Percentiles rank a stretch among this genome's conserved stretches.
phyloP scores from a whole-genome alignment of 2,329 filamentous ascomycete species.

The Geosmithia putterillii region DNA sequence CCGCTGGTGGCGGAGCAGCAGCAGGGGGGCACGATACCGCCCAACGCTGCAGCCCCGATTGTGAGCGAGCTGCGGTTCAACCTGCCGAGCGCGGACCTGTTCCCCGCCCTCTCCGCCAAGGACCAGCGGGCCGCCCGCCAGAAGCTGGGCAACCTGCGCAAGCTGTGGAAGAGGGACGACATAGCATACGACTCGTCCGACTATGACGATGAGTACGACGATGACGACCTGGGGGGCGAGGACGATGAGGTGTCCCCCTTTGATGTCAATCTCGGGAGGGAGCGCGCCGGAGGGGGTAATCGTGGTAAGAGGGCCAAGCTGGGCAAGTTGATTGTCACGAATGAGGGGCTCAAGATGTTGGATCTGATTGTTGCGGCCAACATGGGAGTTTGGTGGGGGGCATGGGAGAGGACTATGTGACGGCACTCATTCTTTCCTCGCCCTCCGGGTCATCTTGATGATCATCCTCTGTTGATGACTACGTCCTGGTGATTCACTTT shows the following conservation, averaged over 20 bases:
- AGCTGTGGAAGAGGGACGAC: constrained; percentile 19
- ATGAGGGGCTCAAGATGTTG: constrained; percentile 90
- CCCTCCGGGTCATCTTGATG: too few species aligned
- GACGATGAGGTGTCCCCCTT: constrained; percentile 30
- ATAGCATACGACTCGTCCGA: not conserved
- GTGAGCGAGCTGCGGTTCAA: constrained; percentile 89
- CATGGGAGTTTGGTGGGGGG: constrained; percentile 86
- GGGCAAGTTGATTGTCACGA: constrained; percentile 80
- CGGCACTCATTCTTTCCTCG: not conserved
- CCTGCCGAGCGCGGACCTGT: constrained; percentile 48
- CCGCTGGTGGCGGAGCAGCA: constrained; percentile 25
- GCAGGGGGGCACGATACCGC: constrained; percentile 3
- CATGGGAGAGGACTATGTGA: constrained; percentile 53
- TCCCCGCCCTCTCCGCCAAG: constrained; percentile 8
- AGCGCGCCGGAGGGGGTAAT: constrained; percentile 77
- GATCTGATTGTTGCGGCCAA: constrained; percentile 87
- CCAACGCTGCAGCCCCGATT: constrained; percentile 19
- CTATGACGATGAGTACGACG: constrained; percentile 9
- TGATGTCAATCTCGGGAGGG: constrained; percentile 66
- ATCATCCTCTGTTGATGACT: too few species aligned
- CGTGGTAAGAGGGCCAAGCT: constrained; percentile 81
- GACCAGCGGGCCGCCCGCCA: constrained; percentile 13
- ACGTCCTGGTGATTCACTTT: not conserved
- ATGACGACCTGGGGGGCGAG: constrained; percentile 24
- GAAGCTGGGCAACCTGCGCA: constrained; percentile 29